Percentiles rank a stretch among this genome's conserved stretches.
Evolutionary conservation across 2,329 filamentous ascomycete species (phyloP).

Genomic region (Hirsutella thompsonii): DNA sequence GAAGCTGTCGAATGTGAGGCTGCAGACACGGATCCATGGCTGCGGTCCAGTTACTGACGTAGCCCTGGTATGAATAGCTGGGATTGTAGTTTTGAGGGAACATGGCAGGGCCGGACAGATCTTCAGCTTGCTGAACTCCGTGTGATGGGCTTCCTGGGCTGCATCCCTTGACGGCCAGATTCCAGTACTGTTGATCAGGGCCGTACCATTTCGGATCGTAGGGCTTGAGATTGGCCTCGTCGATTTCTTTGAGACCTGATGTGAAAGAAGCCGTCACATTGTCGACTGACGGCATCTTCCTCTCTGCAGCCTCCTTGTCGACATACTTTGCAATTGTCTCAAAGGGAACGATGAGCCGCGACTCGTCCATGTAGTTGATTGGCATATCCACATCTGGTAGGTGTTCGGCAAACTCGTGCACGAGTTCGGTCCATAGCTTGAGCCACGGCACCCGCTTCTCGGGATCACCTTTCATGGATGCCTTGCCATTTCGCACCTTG

Average conservation of each 20-base stretch:
- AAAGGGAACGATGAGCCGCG: conserved; percentile 47
- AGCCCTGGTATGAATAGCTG: conserved; percentile 28
- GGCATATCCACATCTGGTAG: conserved; percentile 55
- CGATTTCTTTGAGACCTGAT: conserved; percentile 24
- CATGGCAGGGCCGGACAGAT: conserved; percentile 17
- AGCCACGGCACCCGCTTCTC: conserved; percentile 30
- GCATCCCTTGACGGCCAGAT: conserved; percentile 42
- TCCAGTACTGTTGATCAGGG: conserved; percentile 41
- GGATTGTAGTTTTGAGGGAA: conserved; percentile 22
- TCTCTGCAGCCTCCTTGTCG: conserved; percentile 28
- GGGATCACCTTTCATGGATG: conserved; percentile 22
- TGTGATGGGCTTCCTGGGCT: conserved; percentile 38
- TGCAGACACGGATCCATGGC: conserved; percentile 48
- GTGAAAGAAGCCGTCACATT: conserved; percentile 27
- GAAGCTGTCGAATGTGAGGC: conserved; percentile 34
- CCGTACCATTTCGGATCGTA: conserved; percentile 35
- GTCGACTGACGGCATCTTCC: conserved; percentile 27
- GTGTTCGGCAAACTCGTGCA: conserved; percentile 35
- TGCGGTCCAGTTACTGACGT: conserved; percentile 44
- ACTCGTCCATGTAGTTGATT: conserved; percentile 52
- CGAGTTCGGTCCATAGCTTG: conserved; percentile 33
- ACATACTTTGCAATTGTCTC: conserved; percentile 40
- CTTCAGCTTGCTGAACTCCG: conserved; percentile 18
- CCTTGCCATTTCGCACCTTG: conserved; percentile 31
- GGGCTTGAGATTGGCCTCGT: conserved; percentile 17